phyloP scores from a whole-genome alignment of 345 rosid genomes.

The Eucalyptus urophylla region DNA sequence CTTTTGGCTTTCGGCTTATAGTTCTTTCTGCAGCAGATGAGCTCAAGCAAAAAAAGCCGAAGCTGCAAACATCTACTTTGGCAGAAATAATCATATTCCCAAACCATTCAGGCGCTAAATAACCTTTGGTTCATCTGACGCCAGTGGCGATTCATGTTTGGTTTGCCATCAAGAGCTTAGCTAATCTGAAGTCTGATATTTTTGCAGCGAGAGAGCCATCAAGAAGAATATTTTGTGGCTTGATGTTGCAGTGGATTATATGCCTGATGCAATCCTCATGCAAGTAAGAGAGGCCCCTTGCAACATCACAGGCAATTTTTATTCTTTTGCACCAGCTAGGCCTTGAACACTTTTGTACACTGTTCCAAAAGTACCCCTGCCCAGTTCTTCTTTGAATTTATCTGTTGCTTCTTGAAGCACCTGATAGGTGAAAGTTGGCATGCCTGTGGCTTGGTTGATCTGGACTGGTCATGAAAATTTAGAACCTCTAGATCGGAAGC shows the following conservation, averaged over 20 bases:
- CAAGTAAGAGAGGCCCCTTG: slow-evolving; percentile 32
- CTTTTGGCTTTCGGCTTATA: too few species aligned
- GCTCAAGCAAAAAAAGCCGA: too few species aligned
- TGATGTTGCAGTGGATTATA: slow-evolving; percentile 42
- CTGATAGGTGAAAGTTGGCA: too few species aligned
- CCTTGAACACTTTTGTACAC: not conserved
- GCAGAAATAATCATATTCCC: slow-evolving; percentile 25
- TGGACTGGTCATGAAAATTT: too few species aligned
- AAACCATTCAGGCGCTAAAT: slow-evolving; percentile 46
- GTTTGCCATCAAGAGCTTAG: slow-evolving; percentile 21
- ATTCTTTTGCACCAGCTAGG: slow-evolving; percentile 27
- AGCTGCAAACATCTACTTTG: too few species aligned
- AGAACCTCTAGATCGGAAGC: not conserved
- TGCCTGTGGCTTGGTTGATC: too few species aligned
- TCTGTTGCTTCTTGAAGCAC: too few species aligned
- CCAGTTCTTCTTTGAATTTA: too few species aligned
- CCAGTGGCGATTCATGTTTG: slow-evolving; percentile 32
- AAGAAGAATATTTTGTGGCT: slow-evolving; percentile 43
- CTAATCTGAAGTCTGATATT: slow-evolving; percentile 42
- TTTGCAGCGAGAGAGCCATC: slow-evolving; percentile 25
- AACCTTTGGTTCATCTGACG: slow-evolving; percentile 39
- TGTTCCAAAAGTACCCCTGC: too few species aligned
- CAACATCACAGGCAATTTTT: slow-evolving; percentile 23
- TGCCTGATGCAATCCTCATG: slow-evolving; percentile 44
- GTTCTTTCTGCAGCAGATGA: too few species aligned